Conservation (phyloP, 73 alveolate genomes). For the Paramecium caudatum region DNA sequence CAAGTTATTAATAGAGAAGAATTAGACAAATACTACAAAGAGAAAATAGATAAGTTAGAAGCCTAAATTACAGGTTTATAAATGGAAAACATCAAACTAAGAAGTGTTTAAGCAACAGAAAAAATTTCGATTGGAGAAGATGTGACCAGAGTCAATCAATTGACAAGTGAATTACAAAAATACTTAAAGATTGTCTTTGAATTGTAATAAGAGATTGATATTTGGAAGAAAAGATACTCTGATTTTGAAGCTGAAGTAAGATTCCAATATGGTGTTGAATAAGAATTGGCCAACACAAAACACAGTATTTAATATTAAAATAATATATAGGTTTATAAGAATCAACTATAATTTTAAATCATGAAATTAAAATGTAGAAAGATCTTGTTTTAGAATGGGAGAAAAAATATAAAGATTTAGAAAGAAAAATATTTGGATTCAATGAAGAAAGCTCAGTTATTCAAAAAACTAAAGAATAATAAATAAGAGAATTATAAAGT, state of each 20-base stretch:
- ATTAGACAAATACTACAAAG: not conserved
- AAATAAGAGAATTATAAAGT: slow-evolving; percentile 37
- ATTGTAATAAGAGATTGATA: slow-evolving; percentile 41
- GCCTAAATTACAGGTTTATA: not conserved
- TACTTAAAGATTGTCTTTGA: slow-evolving; percentile 11
- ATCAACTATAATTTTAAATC: not conserved
- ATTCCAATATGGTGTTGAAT: slow-evolving; percentile 51
- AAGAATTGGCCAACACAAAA: slow-evolving; percentile 18
- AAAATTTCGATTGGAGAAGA: slow-evolving; percentile 54
- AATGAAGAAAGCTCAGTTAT: slow-evolving; percentile 9
- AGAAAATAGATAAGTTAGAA: not conserved
- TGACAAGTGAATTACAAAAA: slow-evolving; percentile 8
- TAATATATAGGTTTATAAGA: slow-evolving; percentile 20
- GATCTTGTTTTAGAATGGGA: slow-evolving; percentile 21
- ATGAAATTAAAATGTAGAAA: slow-evolving; percentile 39
- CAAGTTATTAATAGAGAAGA: slow-evolving; percentile 6
- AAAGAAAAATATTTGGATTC: slow-evolving; percentile 45
- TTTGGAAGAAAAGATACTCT: slow-evolving; percentile 30
- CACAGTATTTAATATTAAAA: not conserved
- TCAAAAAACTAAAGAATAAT: not conserved
- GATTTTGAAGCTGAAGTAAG: slow-evolving; percentile 64
- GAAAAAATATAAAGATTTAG: slow-evolving; percentile 48
- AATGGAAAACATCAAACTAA: slow-evolving; percentile 26
- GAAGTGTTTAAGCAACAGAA: slow-evolving; percentile 54
- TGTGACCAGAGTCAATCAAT: slow-evolving; percentile 29